These are phyloP conservation scores for Boletellus deceptivus DNA, from an alignment of 1,284 basidiomycete genomes.

Conservation along the genomic window DNA sequence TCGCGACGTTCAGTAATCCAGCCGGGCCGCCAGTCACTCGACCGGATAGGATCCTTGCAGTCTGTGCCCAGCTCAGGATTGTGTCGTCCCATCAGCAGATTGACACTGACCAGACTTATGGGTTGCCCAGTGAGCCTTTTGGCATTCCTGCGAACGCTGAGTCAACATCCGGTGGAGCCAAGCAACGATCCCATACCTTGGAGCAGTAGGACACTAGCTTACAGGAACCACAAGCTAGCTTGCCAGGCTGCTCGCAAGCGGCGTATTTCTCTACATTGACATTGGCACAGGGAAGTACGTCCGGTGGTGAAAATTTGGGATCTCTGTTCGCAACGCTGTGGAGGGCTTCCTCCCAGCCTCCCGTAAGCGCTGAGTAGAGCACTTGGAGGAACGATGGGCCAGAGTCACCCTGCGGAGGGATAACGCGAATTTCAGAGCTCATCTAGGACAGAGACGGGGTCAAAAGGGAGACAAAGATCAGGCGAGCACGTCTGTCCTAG, in stretches of 20 bases:
- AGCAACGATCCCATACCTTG: conserved; percentile 20
- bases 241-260: conserved; percentile 31
- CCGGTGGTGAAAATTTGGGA: conserved; percentile 20
- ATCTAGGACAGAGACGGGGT: conserved; percentile 7
- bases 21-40: conserved; percentile 21
- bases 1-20: conserved; percentile 24
- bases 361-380: conserved; percentile 12
- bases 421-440: conserved; percentile 14
- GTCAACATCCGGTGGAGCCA: background rate
- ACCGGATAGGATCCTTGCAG: conserved; percentile 26
- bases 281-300: conserved; percentile 29
- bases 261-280: conserved; percentile 13
- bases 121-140: conserved; percentile 21
- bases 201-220: conserved; percentile 43
- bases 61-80: conserved; percentile 12
- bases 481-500: background rate
- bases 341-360: conserved; percentile 10
- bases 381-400: conserved; percentile 6
- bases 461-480: background rate
- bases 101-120: conserved; percentile 25
- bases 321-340: conserved; percentile 5
- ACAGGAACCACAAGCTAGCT: conserved; percentile 34
- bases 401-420: conserved; percentile 18
- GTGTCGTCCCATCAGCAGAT: background rate
- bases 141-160: conserved; percentile 22